Conservation (phyloP, 495 filamentous ascomycete species). For the Penicillium simplicissimum region DNA sequence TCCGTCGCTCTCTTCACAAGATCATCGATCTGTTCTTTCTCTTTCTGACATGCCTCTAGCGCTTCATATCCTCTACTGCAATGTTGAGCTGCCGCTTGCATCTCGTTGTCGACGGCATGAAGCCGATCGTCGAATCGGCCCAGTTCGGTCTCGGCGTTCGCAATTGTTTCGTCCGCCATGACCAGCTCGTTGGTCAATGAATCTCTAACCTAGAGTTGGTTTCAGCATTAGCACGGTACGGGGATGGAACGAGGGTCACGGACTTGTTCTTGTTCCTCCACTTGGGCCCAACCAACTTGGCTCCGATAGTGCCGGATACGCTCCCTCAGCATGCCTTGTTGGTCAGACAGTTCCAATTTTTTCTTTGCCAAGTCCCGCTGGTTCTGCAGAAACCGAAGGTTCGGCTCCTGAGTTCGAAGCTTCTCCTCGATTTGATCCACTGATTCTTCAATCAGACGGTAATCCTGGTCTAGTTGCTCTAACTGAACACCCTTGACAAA, state of each 20-base stretch:
- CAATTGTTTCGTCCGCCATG: constrained; percentile 43
- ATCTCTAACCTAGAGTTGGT: constrained; percentile 34
- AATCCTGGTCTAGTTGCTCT: constrained; percentile 89
- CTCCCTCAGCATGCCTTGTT: constrained; percentile 55
- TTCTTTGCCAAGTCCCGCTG: constrained; percentile 48
- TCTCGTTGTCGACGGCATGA: constrained; percentile 46
- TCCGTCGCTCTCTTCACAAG: constrained; percentile 31
- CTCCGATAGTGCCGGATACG: constrained; percentile 50
- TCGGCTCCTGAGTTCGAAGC: constrained; percentile 46
- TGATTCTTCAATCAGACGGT: constrained; percentile 70
- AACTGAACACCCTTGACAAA: constrained; percentile 95
- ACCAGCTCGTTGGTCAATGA: constrained; percentile 34
- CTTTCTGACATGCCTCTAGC: constrained; percentile 46
- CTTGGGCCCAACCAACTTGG: constrained; percentile 75
- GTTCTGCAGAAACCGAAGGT: constrained; percentile 49
- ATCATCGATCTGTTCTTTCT: constrained; percentile 39
- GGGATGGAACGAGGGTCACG: constrained; percentile 7
- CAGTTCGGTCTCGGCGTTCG: constrained; percentile 40
- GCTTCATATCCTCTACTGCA: constrained; percentile 51
- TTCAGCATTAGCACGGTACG: constrained; percentile 6
- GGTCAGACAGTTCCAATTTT: constrained; percentile 58
- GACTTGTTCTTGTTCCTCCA: constrained; percentile 56
- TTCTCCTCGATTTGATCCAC: constrained; percentile 70
- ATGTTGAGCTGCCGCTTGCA: constrained; percentile 56
- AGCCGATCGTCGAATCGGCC: constrained; percentile 41